Percentiles rank a stretch among this genome's conserved stretches.
Conservation (phyloP, 495 filamentous ascomycete species). For the Aspergillus ellipticus region DNA sequence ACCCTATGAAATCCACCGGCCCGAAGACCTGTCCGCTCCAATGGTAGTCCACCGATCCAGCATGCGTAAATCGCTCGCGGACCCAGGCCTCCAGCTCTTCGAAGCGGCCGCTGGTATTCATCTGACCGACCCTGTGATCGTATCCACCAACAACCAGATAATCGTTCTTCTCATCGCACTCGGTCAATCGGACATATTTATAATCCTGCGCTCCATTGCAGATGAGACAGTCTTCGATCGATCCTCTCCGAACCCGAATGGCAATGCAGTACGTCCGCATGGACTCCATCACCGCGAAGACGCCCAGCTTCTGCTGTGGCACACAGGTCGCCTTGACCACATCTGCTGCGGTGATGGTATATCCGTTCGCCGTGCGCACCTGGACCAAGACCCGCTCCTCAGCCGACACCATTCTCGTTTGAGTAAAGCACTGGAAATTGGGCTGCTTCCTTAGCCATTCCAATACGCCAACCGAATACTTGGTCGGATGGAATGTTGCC, state of each 20-base stretch:
- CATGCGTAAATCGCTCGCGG: slow-evolving; percentile 49
- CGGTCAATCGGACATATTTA: slow-evolving; percentile 51
- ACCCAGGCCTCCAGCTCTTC: slow-evolving; percentile 49
- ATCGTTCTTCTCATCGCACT: slow-evolving; percentile 47
- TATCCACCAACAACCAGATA: slow-evolving; percentile 57
- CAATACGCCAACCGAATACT: slow-evolving; percentile 49
- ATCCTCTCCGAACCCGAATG: slow-evolving; percentile 47
- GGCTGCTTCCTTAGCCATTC: slow-evolving; percentile 46
- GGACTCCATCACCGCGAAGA: slow-evolving; percentile 49
- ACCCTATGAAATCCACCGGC: slow-evolving; percentile 52
- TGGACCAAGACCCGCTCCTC: slow-evolving; percentile 40
- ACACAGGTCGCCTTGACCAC: slow-evolving; percentile 54
- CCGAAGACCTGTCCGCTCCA: slow-evolving; percentile 60
- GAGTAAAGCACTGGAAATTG: slow-evolving; percentile 51
- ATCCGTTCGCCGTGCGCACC: slow-evolving; percentile 41
- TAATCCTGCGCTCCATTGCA: slow-evolving; percentile 49
- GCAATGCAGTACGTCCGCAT: slow-evolving; percentile 56
- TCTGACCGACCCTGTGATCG: slow-evolving; percentile 60
- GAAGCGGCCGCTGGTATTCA: slow-evolving; percentile 34
- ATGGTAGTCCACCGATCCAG: slow-evolving; percentile 45
- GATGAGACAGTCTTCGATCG: slow-evolving; percentile 50
- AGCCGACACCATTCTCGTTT: slow-evolving; percentile 44
- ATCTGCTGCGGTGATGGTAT: slow-evolving; percentile 44
- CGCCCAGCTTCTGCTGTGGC: slow-evolving; percentile 51
- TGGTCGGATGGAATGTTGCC: slow-evolving; percentile 57